Evolutionary conservation across 495 filamentous ascomycete genomes (phyloP).

Genomic region (Podospora australis): DNA sequence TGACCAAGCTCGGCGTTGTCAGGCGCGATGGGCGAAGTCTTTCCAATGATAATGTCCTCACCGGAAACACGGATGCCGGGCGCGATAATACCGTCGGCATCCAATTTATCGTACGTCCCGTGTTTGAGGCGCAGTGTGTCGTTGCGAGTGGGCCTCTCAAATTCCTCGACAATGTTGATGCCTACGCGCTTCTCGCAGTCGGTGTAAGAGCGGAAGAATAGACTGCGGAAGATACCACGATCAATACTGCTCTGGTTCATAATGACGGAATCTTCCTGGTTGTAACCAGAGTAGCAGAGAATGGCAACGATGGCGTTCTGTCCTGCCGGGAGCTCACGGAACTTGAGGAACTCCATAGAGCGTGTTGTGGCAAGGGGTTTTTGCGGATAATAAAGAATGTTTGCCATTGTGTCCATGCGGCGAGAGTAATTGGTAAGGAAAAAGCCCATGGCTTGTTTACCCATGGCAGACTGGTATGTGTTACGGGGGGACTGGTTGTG

Average conservation of each 20-base stretch:
- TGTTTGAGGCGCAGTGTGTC: conserved; percentile 88
- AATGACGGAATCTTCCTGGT: conserved; percentile 99
- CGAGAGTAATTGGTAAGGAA: conserved; percentile 93
- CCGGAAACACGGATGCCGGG: conserved; percentile 91
- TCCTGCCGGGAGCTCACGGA: conserved; percentile 91
- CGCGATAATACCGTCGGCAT: conserved; percentile 87
- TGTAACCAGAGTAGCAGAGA: conserved; percentile 96
- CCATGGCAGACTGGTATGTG: conserved; percentile 99
- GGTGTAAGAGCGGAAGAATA: conserved; percentile 96
- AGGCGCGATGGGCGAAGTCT: conserved; percentile 87
- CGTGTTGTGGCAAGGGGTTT: conserved; percentile 94
- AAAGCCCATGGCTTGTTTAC: conserved; percentile 99
- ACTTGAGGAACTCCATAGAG: conserved; percentile 97
- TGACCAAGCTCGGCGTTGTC: conserved; percentile 93
- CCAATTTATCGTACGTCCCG: conserved; percentile 96
- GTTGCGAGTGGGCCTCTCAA: conserved; percentile 85
- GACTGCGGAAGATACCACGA: conserved; percentile 89
- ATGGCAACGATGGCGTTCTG: conserved; percentile 99
- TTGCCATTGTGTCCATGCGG: conserved; percentile 99
- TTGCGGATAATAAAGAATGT: conserved; percentile 97
- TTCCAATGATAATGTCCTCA: conserved; percentile 98
- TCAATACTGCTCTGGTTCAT: conserved; percentile 99
- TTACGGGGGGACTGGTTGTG: conserved; percentile 98
- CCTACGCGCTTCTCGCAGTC: conserved; percentile 94
- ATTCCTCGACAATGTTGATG: conserved; percentile 79